Evolutionary conservation across 768 basidiomycete species (phyloP).

Genomic region (Suillus brevipes): DNA sequence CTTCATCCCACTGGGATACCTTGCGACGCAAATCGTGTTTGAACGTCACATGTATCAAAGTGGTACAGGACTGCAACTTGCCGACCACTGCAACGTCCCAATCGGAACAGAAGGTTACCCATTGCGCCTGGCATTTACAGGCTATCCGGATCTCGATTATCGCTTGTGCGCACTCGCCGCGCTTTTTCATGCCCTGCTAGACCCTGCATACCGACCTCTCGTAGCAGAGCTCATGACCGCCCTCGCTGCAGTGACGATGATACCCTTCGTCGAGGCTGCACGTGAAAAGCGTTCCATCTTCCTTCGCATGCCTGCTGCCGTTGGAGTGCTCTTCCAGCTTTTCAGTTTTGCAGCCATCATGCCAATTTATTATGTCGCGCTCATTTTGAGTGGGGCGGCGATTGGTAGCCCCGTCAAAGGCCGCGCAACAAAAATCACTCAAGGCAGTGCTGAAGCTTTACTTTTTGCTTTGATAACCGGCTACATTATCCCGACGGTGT

Average conservation of each 20-base stretch:
- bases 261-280: conserved; percentile 47
- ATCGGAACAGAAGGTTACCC: conserved; percentile 17
- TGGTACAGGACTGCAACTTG: conserved; percentile 20
- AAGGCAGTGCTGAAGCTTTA: conserved; percentile 51
- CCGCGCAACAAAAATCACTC: conserved; percentile 32
- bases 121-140: conserved; percentile 43
- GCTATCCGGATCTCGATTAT: conserved; percentile 35
- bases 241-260: conserved; percentile 26
- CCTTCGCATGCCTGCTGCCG: conserved; percentile 43
- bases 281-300: conserved; percentile 36
- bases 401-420: conserved; percentile 12
- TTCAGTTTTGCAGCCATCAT: conserved; percentile 43
- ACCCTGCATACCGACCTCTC: conserved; percentile 18
- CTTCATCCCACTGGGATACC: conserved; percentile 18
- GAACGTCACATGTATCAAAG: conserved; percentile 12
- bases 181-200: conserved; percentile 43
- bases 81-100: conserved; percentile 34
- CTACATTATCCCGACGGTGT: conserved; percentile 45
- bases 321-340: conserved; percentile 43
- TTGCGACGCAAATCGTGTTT: conserved; percentile 17
- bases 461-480: conserved; percentile 50
- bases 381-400: conserved; percentile 41
- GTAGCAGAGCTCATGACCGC: conserved; percentile 17
- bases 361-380: conserved; percentile 50
- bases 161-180: conserved; percentile 44